Conservation (phyloP, 2,329 filamentous ascomycete genomes). For the Aspergillus spinulosporus region DNA sequence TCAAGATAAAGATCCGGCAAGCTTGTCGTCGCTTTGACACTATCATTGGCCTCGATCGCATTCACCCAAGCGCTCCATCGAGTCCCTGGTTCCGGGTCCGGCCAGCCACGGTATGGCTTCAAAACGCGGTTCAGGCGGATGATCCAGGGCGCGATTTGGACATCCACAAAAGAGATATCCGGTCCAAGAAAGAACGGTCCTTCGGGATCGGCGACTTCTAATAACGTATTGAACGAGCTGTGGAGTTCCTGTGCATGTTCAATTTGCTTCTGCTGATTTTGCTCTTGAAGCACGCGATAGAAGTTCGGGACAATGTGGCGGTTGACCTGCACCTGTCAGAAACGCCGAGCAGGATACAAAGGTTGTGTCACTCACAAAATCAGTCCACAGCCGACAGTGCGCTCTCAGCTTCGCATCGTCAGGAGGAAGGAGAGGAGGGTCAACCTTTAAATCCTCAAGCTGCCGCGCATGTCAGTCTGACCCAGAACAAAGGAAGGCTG, state of each 20-base stretch:
- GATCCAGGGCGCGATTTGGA: slow-evolving; percentile 75
- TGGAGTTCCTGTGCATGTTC: slow-evolving; percentile 63
- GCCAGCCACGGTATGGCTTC: slow-evolving; percentile 65
- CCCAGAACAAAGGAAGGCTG: neutral
- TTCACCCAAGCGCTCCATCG: slow-evolving; percentile 70
- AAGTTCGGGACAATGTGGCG: slow-evolving; percentile 73
- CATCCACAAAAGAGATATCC: slow-evolving; percentile 65
- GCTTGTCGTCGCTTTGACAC: slow-evolving; percentile 68
- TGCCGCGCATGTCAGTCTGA: slow-evolving; percentile 30
- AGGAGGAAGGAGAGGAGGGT: slow-evolving; percentile 63
- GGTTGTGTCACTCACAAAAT: slow-evolving; percentile 61
- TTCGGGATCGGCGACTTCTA: slow-evolving; percentile 56
- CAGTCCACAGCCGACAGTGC: slow-evolving; percentile 74
- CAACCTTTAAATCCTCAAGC: slow-evolving; percentile 71
- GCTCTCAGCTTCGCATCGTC: slow-evolving; percentile 67
- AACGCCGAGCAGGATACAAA: slow-evolving; percentile 12
- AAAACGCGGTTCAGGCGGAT: slow-evolving; percentile 67
- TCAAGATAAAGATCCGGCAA: slow-evolving; percentile 66
- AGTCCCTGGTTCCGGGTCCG: slow-evolving; percentile 61
- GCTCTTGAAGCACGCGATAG: slow-evolving; percentile 69
- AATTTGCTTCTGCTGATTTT: slow-evolving; percentile 60
- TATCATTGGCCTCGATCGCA: slow-evolving; percentile 65
- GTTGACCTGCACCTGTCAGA: slow-evolving; percentile 62
- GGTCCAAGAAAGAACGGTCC: slow-evolving; percentile 70
- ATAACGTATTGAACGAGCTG: slow-evolving; percentile 62